Percentiles rank a stretch among this genome's conserved stretches.
phyloP scores from a whole-genome alignment of 2,329 filamentous ascomycete genomes.

The Ascochyta clinopodiicola region DNA sequence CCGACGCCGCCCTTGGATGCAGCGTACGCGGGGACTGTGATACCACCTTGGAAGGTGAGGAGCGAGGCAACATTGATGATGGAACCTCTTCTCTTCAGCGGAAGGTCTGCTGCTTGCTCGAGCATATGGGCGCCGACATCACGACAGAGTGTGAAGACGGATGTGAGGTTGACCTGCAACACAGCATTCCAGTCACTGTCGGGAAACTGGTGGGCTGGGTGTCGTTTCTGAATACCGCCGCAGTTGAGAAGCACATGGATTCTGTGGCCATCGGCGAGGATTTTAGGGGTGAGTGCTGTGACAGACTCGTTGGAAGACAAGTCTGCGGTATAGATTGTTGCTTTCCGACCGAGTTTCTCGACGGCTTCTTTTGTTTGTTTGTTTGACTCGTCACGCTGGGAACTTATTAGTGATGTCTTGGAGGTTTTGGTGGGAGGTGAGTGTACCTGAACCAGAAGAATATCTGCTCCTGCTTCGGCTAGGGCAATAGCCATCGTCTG shows the following conservation, averaged over 20 bases:
- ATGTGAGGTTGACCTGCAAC: constrained; percentile 83
- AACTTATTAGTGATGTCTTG: constrained; percentile 5
- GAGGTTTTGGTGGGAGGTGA: neutral
- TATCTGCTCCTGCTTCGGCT: constrained; percentile 59
- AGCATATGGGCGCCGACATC: constrained; percentile 84
- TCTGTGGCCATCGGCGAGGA: constrained; percentile 67
- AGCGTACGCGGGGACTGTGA: constrained; percentile 88
- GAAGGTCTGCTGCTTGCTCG: constrained; percentile 57
- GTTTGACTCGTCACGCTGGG: constrained; percentile 63
- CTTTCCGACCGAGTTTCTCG: constrained; percentile 70
- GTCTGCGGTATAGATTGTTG: constrained; percentile 72
- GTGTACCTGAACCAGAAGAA: constrained; percentile 57
- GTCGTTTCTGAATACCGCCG: constrained; percentile 82
- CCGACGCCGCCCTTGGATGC: constrained; percentile 84
- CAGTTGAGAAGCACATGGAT: constrained; percentile 85
- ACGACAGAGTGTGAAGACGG: constrained; percentile 78
- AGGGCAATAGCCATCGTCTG: constrained; percentile 59
- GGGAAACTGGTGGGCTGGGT: constrained; percentile 77
- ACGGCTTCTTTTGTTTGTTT: constrained; percentile 66
- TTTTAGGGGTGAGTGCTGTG: constrained; percentile 63
- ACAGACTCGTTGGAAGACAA: constrained; percentile 68
- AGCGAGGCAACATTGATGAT: constrained; percentile 88
- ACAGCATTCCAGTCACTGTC: constrained; percentile 80
- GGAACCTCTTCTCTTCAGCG: constrained; percentile 63
- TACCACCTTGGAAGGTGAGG: constrained; percentile 82